Percentiles rank a stretch among this genome's conserved stretches.
These are phyloP conservation scores for Tetrahymena thermophila DNA, from an alignment of 73 alveolate genomes.

Conservation along the genomic window DNA sequence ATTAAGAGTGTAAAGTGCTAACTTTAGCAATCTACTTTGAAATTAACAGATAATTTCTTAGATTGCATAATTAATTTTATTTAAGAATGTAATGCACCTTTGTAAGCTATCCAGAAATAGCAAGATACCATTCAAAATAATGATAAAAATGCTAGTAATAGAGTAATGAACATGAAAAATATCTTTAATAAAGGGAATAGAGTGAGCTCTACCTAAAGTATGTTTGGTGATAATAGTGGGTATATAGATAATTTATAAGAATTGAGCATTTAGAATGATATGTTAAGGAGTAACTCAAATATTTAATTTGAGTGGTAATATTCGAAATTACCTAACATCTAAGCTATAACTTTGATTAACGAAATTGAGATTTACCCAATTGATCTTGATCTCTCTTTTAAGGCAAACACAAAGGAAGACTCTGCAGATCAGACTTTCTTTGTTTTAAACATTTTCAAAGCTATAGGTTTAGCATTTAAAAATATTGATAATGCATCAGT, in stretches of 20 bases:
- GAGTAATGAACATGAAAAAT: neutral
- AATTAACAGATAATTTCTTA: neutral
- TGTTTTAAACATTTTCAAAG: constrained; percentile 41
- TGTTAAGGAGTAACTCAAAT: neutral
- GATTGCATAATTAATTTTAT: neutral
- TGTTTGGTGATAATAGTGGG: neutral
- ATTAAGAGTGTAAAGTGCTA: neutral
- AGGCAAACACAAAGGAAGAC: neutral
- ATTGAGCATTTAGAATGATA: neutral
- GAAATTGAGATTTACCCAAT: constrained; percentile 34
- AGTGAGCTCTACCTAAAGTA: neutral
- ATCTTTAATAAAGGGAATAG: neutral
- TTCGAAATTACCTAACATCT: neutral
- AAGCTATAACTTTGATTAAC: constrained; percentile 13
- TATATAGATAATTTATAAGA: neutral
- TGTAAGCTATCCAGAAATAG: neutral
- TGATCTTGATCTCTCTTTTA: constrained; percentile 4
- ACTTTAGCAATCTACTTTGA: neutral
- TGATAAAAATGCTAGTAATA: neutral
- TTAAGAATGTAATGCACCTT: neutral
- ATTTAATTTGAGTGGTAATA: neutral
- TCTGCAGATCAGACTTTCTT: constrained; percentile 37
- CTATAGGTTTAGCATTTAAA: constrained; percentile 64
- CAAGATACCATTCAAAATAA: neutral
- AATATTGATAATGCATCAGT: constrained; percentile 78